Base-by-base conservation (phyloP, 2,329 filamentous ascomycete genomes). In the Xylaria sp. region DNA sequence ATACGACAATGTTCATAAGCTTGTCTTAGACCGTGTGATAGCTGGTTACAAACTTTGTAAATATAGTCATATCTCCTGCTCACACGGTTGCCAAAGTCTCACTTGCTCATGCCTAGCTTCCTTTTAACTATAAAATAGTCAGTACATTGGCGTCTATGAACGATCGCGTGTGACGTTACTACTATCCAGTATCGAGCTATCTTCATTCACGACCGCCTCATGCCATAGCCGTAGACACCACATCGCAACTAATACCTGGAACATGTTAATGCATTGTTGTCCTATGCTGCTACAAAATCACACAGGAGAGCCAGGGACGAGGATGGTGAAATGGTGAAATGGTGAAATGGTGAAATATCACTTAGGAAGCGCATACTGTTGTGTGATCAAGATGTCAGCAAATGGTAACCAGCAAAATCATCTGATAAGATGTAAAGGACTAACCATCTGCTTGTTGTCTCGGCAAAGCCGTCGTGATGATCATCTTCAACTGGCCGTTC, bases 191-290 rank as follows among this genome's bases (percentile, higher is more conserved):
- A 63, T 30, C 10, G 60, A 67, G 1, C 23, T 53, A 7, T 63
- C 59, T 30, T 66, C 43, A 15, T 56, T 20, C 13, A 56, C 43
- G 9, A 41, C 63, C 2, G 66, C 55, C 15, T 69, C 67, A 45
- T 69, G 63, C 67, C 67, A 69, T 23, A 69, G 20, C 13, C 63
- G 67, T 32, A 69, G 56, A 30, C 63, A 69, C 67, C 67, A 69
- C 28, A 50, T 58, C 18, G 67, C 67, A 10, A 67, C 67, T 13
- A 67, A 30, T 25, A 28, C 66, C 66, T 68, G 2, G 23, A n/a
- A 18, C 1, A n/a, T n/a, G 46, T 66, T 48, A 63, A 39, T 30
- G 28, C 10, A 15, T n/a, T 50, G 5, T 25, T 8, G 41, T 30
- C 25, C 3, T 9, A 3, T 25, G 15, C 20, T 2, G 3, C 23